Conservation (phyloP, 176 grass and related monocot species). For the Juncus effusus region DNA sequence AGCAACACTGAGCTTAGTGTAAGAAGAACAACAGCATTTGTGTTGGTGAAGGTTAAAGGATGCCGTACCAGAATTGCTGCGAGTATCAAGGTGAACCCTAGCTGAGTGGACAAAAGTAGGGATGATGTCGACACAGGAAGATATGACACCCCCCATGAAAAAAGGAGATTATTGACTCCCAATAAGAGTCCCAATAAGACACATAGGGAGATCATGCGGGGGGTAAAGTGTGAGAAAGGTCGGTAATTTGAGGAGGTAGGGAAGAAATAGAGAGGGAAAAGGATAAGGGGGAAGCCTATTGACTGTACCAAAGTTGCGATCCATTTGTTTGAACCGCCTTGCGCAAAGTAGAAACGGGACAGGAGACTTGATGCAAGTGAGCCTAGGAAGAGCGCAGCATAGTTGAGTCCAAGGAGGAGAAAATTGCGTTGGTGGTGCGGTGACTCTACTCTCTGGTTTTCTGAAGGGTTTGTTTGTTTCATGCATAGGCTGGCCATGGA, state of each 20-base stretch:
- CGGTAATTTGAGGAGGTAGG: constrained; percentile 10
- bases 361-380: constrained; percentile 76
- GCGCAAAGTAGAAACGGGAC: constrained; percentile 74
- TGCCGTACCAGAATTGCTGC: constrained; percentile 71
- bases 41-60: constrained; percentile 69
- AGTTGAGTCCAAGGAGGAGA: constrained; percentile 54
- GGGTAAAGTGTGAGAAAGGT: constrained; percentile 46
- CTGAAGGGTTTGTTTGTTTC: constrained; percentile 12
- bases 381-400: constrained; percentile 58
- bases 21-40: constrained; percentile 70
- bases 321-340: constrained; percentile 72
- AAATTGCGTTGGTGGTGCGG: background rate
- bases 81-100: constrained; percentile 80
- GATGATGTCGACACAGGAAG: constrained; percentile 82
- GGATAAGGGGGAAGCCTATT: constrained; percentile 70
- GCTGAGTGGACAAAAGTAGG: constrained; percentile 78
- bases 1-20: constrained; percentile 71
- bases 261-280: constrained; percentile 22
- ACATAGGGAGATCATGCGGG: constrained; percentile 41
- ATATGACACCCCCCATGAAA: constrained; percentile 76
- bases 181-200: constrained; percentile 61
- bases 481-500: constrained; percentile 18
- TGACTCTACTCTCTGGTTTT: background rate
- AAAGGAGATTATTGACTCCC: constrained; percentile 74
- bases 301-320: constrained; percentile 80